phyloP scores from a whole-genome alignment of 2,329 filamentous ascomycete species.

The Penicillium sp. region DNA sequence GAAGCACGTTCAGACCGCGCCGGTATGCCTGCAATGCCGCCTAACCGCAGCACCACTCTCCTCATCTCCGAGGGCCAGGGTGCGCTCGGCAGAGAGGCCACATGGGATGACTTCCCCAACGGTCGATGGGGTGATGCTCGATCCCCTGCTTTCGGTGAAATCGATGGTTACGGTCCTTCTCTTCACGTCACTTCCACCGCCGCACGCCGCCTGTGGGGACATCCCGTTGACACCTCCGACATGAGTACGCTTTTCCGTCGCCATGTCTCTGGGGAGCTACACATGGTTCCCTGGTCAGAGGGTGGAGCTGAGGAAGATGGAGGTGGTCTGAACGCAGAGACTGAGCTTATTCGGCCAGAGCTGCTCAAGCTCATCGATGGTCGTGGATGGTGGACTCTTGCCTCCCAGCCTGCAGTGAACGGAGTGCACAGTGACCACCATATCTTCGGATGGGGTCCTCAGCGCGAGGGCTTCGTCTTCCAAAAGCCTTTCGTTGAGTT shows the following conservation, averaged over 20 bases:
- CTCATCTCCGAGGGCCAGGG: conserved; percentile 95
- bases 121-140: conserved; percentile 92
- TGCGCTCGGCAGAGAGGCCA: conserved; percentile 85
- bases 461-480: conserved; percentile 85
- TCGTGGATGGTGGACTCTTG: conserved; percentile 92
- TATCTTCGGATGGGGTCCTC: conserved; percentile 91
- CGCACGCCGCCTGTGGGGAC: conserved; percentile 82
- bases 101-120: conserved; percentile 98
- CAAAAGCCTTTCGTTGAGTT: conserved; percentile 98
- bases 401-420: conserved; percentile 92
- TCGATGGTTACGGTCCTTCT: conserved; percentile 97
- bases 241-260: conserved; percentile 78
- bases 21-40: conserved; percentile 68
- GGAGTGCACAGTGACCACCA: conserved; percentile 73
- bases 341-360: conserved; percentile 73
- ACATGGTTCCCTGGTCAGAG: conserved; percentile 91
- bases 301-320: conserved; percentile 59
- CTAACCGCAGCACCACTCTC: conserved; percentile 78
- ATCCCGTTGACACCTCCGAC: conserved; percentile 68
- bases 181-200: conserved; percentile 85
- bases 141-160: conserved; percentile 92
- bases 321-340: conserved; percentile 66
- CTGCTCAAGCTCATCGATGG: conserved; percentile 74
- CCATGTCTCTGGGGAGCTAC: conserved; percentile 76
- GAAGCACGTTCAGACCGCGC: conserved; percentile 78